Percentiles rank a stretch among this genome's conserved stretches.
Conservation (phyloP, 2,329 filamentous ascomycete species). For the Lachnellula suecica region DNA sequence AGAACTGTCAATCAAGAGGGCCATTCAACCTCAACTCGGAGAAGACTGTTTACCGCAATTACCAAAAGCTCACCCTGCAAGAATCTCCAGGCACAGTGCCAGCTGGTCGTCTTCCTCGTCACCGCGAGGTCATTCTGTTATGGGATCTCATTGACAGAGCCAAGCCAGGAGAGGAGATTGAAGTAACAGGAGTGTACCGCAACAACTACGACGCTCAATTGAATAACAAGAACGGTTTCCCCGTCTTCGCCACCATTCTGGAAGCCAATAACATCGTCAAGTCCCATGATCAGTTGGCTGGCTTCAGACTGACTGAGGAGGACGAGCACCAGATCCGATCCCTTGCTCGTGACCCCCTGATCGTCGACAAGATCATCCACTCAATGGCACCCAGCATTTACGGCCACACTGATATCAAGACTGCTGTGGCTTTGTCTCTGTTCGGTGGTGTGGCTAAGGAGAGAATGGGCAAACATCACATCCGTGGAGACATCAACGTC, state of each 20-base stretch:
- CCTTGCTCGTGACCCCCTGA: conserved; percentile 84
- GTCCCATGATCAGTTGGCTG: conserved; percentile 93
- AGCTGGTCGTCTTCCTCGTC: conserved; percentile 87
- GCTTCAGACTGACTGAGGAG: conserved; percentile 91
- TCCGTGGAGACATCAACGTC: conserved; percentile 97
- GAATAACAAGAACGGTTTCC: conserved; percentile 98
- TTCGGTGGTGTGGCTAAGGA: conserved; percentile 94
- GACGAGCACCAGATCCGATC: conserved; percentile 89
- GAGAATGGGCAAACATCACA: conserved; percentile 83
- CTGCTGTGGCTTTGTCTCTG: conserved; percentile 87
- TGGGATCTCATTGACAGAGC: conserved; percentile 97
- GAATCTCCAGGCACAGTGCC: conserved; percentile 97
- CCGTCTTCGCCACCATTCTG: conserved; percentile 94
- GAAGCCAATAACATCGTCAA: conserved; percentile 98
- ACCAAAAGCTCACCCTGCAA: conserved; percentile 95
- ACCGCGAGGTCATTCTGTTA: conserved; percentile 90
- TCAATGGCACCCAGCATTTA: conserved; percentile 98
- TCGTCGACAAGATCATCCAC: conserved; percentile 87
- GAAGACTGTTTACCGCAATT: conserved; percentile 97
- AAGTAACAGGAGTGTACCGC: conserved; percentile 93
- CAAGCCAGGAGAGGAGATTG: conserved; percentile 96
- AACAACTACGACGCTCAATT: conserved; percentile 98
- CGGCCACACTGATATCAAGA: conserved; percentile 95
- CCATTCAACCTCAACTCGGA: conserved; percentile 96
- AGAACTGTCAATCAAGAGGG: conserved; percentile 91